Evolutionary conservation across 148 eudicot genomes (phyloP).

Genomic region (Arctostaphylos glauca): DNA sequence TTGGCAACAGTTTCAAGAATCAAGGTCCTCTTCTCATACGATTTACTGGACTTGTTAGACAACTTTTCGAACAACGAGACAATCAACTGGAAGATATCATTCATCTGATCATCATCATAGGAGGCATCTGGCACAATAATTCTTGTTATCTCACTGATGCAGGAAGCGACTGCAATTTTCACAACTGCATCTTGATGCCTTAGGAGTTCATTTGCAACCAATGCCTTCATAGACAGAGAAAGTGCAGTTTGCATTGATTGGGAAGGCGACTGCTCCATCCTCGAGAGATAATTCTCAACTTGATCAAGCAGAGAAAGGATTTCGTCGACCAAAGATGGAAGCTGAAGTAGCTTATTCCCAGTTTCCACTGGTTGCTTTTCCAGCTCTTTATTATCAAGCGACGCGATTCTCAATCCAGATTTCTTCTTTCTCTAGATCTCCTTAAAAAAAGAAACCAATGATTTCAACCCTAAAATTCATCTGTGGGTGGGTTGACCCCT

Average conservation of each 20-base stretch:
- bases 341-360: slow-evolving; percentile 53
- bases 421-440: neutral
- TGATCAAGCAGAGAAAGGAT: slow-evolving; percentile 55
- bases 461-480: neutral
- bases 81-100: slow-evolving; percentile 85
- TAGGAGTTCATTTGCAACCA: slow-evolving; percentile 51
- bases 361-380: slow-evolving; percentile 45
- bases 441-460: neutral
- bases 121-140: slow-evolving; percentile 98
- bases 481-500: too few species aligned
- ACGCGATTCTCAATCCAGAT: slow-evolving; percentile 28
- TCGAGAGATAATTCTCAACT: slow-evolving; percentile 51
- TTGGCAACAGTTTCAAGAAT: slow-evolving; percentile 91
- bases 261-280: slow-evolving; percentile 86
- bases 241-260: slow-evolving; percentile 73
- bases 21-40: slow-evolving; percentile 54
- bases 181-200: slow-evolving; percentile 70
- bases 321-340: slow-evolving; percentile 42
- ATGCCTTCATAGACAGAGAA: slow-evolving; percentile 61
- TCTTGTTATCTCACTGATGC: slow-evolving; percentile 97
- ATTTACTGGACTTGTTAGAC: slow-evolving; percentile 58
- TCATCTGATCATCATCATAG: slow-evolving; percentile 84
- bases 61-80: slow-evolving; percentile 80
- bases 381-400: slow-evolving; percentile 38
- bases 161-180: slow-evolving; percentile 81